phyloP scores from a whole-genome alignment of 805 yeast genomes.

The Metschnikowia gruessii region DNA sequence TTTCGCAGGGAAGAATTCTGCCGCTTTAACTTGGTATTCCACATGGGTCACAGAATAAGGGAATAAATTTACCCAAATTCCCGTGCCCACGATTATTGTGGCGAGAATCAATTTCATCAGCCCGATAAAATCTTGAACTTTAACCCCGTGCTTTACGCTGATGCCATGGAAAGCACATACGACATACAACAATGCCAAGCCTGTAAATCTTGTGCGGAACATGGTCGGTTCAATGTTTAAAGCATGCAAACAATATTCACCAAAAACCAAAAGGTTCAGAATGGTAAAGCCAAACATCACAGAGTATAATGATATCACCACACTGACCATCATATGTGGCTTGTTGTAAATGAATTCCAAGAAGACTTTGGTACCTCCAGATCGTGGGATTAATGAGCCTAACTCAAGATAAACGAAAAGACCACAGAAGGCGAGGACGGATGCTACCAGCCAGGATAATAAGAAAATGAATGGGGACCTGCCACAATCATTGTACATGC shows the following conservation, averaged over 20 bases:
- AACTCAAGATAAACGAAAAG: conserved; percentile 63
- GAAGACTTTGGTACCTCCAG: conserved; percentile 75
- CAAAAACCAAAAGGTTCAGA: conserved; percentile 58
- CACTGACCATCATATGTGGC: conserved; percentile 56
- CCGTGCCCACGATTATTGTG: conserved; percentile 52
- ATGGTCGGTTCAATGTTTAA: conserved; percentile 41
- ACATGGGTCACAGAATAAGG: conserved; percentile 46
- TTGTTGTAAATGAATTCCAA: conserved; percentile 61
- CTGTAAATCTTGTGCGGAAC: conserved; percentile 32
- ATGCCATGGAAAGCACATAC: conserved; percentile 50
- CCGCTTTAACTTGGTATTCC: conserved; percentile 40
- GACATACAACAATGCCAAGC: conserved; percentile 28
- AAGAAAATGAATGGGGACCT: conserved; percentile 62
- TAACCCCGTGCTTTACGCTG: conserved; percentile 58
- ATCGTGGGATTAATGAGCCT: conserved; percentile 67
- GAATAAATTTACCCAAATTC: conserved; percentile 53
- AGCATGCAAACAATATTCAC: conserved; percentile 53
- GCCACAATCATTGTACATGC: conserved; percentile 64
- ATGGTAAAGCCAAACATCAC: conserved; percentile 55
- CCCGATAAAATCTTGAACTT: conserved; percentile 62
- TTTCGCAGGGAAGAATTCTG: conserved; percentile 31
- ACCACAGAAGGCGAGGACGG: conserved; percentile 62
- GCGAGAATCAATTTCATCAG: conserved; percentile 55
- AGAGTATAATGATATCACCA: conserved; percentile 47
- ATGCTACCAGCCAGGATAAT: conserved; percentile 61